Conservation (phyloP, 1,284 basidiomycete species). For the Chiua sp. region DNA sequence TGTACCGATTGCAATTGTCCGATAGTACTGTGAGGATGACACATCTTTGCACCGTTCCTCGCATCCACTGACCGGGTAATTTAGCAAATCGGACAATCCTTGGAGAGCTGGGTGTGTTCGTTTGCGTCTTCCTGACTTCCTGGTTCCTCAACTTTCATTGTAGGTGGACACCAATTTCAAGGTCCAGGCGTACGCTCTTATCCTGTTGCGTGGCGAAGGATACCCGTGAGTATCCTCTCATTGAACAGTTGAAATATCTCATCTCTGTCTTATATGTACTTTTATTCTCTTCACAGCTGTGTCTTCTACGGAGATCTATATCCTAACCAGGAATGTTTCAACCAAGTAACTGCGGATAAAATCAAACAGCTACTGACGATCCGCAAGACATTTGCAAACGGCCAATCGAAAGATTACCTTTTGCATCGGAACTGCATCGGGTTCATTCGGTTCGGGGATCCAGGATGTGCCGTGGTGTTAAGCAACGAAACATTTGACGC, state of each 20-base stretch:
- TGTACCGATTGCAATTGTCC: not conserved
- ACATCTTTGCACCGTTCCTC: not conserved
- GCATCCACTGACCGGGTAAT: slow-evolving; percentile 8
- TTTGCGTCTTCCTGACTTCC: not conserved
- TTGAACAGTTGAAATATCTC: not conserved
- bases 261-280: not conserved
- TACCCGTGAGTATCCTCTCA: slow-evolving; percentile 69
- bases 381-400: slow-evolving; percentile 71
- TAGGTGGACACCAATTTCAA: slow-evolving; percentile 76
- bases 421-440: slow-evolving; percentile 66
- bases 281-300: slow-evolving; percentile 59
- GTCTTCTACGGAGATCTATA: slow-evolving; percentile 94
- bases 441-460: slow-evolving; percentile 69
- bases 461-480: slow-evolving; percentile 73
- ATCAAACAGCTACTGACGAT: slow-evolving; percentile 59
- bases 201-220: slow-evolving; percentile 83
- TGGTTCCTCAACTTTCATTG: not conserved
- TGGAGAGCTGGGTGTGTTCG: slow-evolving; percentile 77
- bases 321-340: slow-evolving; percentile 69
- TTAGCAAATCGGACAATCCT: slow-evolving; percentile 72
- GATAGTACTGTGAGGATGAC: slow-evolving; percentile 56
- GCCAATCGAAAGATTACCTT: slow-evolving; percentile 63
- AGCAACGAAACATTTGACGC: slow-evolving; percentile 51
- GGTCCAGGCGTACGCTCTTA: slow-evolving; percentile 85
- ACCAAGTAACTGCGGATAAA: slow-evolving; percentile 53